These are phyloP conservation scores for Talaromyces sp. DNA, from an alignment of 2,329 filamentous ascomycete genomes.

Conservation along the genomic window DNA sequence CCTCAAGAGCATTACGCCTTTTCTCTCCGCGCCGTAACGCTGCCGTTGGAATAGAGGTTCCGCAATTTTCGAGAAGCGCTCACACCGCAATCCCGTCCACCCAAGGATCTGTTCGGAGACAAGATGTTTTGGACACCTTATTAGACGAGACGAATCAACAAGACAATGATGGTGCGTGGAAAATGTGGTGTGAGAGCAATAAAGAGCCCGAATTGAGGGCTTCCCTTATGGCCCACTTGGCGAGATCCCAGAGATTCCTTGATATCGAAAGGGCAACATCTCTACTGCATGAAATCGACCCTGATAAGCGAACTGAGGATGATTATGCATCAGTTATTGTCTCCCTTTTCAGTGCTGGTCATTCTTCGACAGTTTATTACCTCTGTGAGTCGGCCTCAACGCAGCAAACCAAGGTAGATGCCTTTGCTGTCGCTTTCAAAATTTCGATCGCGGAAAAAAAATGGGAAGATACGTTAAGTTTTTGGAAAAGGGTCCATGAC, in stretches of 20 bases:
- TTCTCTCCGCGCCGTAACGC: not conserved
- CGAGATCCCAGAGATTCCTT: constrained; percentile 28
- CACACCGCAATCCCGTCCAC: not conserved
- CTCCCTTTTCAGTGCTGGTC: constrained; percentile 37
- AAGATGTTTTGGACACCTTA: not conserved
- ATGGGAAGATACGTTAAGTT: constrained; percentile 26
- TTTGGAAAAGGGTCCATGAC: constrained; percentile 20
- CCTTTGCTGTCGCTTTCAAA: constrained; percentile 25
- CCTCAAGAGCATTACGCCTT: not conserved
- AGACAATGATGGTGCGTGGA: constrained; percentile 38
- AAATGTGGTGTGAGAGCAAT: constrained; percentile 30
- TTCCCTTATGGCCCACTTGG: constrained; percentile 33
- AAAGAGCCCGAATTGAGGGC: constrained; percentile 20
- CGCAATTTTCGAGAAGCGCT: not conserved
- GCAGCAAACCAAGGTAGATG: constrained; percentile 18
- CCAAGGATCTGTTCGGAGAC: not conserved
- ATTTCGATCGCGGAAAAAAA: constrained; percentile 25
- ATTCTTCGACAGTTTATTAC: constrained; percentile 32
- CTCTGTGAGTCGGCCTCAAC: constrained; percentile 38
- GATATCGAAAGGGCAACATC: constrained; percentile 39
- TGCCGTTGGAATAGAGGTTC: not conserved
- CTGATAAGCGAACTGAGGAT: constrained; percentile 29
- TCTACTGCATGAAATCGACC: constrained; percentile 42
- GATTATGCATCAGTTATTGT: constrained; percentile 43
- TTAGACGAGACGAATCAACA: constrained; percentile 1